phyloP scores from a whole-genome alignment of 208 protist genomes.

The Zelonia costaricensis region DNA sequence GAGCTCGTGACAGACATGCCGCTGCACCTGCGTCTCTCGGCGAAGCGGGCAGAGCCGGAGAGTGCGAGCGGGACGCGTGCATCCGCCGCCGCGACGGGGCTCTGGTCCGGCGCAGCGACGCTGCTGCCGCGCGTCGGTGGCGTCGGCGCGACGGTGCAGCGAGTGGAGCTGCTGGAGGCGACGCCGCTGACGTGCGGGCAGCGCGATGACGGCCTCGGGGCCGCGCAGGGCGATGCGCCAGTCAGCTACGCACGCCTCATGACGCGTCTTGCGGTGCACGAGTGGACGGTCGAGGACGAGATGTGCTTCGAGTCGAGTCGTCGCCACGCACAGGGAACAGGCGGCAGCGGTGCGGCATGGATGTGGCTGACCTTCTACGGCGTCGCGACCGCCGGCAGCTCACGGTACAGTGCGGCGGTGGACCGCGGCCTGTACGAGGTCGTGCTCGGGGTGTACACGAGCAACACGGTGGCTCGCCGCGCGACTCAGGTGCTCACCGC shows the following conservation, averaged over 20 bases:
- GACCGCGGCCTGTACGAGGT: conserved; percentile 14
- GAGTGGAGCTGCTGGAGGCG: conserved; percentile 30
- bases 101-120: conserved; percentile 30
- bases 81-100: no score
- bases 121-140: conserved; percentile 27
- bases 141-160: conserved; percentile 27
- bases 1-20: conserved; percentile 25
- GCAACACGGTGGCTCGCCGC: conserved; percentile 8
- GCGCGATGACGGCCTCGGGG: background rate
- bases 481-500: conserved; percentile 6
- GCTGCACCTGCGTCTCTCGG: conserved; percentile 11
- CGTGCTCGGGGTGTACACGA: conserved; percentile 13
- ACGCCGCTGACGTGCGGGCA: conserved; percentile 2
- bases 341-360: conserved; percentile 5
- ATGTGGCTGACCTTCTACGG: conserved; percentile 15
- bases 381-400: background rate
- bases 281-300: conserved; percentile 20
- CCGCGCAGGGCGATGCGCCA: background rate
- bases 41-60: no score
- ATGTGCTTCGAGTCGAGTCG: conserved; percentile 7
- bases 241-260: background rate
- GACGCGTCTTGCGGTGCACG: conserved; percentile 10
- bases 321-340: conserved; percentile 2
- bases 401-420: background rate
- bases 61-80: no score